These are phyloP conservation scores for Eucalyptus cloeziana DNA, from an alignment of 345 rosid genomes.

Conservation along the genomic window DNA sequence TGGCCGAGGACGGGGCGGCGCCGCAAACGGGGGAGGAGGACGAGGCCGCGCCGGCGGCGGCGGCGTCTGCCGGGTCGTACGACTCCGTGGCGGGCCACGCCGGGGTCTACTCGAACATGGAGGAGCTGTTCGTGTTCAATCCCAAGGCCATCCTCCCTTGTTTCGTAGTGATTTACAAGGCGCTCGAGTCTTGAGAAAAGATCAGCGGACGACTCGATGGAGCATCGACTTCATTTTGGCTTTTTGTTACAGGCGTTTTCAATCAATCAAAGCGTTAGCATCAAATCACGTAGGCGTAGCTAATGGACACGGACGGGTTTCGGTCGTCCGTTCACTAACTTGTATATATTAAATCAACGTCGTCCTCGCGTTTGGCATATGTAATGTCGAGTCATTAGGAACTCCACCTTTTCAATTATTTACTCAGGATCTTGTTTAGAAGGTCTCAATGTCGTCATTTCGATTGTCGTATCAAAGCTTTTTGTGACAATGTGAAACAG, in stretches of 20 bases:
- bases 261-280: background rate
- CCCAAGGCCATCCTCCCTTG: slow-evolving; percentile 93
- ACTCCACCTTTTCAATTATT: background rate
- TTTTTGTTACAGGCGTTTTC: background rate
- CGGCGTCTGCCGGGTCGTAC: slow-evolving; percentile 25
- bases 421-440: background rate
- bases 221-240: background rate
- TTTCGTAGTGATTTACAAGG: slow-evolving; percentile 84
- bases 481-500: background rate
- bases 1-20: slow-evolving; percentile 19
- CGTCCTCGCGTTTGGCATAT: background rate
- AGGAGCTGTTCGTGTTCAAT: slow-evolving; percentile 73
- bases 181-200: slow-evolving; percentile 28
- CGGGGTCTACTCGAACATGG: slow-evolving; percentile 66
- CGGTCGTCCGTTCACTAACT: background rate
- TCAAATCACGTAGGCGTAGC: background rate
- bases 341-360: background rate
- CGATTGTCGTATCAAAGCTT: background rate
- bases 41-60: slow-evolving; percentile 4
- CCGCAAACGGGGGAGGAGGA: slow-evolving; percentile 12
- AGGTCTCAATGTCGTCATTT: background rate
- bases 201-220: background rate
- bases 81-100: slow-evolving; percentile 71
- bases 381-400: background rate
- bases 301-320: background rate